These are phyloP conservation scores for Heliocybe sulcata DNA, from an alignment of 1,284 basidiomycete species.

Conservation along the genomic window DNA sequence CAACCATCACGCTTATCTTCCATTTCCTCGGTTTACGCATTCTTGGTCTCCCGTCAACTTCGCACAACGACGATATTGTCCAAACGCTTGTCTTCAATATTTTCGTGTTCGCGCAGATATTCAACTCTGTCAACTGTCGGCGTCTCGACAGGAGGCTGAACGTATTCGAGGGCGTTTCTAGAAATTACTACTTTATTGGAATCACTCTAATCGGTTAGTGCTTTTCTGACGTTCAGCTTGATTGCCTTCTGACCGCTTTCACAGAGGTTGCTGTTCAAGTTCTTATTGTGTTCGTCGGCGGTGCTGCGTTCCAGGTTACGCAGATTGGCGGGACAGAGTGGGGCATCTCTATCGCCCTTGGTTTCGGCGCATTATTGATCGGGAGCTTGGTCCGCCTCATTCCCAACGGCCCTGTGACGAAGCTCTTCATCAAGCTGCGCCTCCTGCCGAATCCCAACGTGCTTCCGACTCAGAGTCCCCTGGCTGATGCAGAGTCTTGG, in stretches of 20 bases:
- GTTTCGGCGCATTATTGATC: conserved; percentile 82
- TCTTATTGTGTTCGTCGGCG: conserved; percentile 88
- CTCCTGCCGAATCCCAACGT: conserved; percentile 65
- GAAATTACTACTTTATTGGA: conserved; percentile 83
- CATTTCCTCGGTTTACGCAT: conserved; percentile 81
- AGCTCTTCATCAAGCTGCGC: conserved; percentile 55
- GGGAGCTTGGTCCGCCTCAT: conserved; percentile 78
- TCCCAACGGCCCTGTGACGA: conserved; percentile 79
- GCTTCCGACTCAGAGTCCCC: conserved; percentile 58
- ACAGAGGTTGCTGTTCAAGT: conserved; percentile 84
- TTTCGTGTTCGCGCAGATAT: conserved; percentile 96
- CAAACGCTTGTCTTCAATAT: conserved; percentile 93
- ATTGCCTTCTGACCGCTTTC: conserved; percentile 3
- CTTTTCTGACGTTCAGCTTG: neutral
- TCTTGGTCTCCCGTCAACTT: conserved; percentile 46
- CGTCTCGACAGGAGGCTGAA: conserved; percentile 84
- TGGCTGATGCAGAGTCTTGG: conserved; percentile 47
- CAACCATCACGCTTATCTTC: conserved; percentile 78
- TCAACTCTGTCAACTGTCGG: conserved; percentile 91
- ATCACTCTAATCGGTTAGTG: conserved; percentile 78
- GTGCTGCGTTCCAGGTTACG: conserved; percentile 89
- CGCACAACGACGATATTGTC: conserved; percentile 46
- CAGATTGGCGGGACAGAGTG: conserved; percentile 79
- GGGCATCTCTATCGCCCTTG: conserved; percentile 88
- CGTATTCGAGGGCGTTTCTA: conserved; percentile 79